Evolutionary conservation across 768 basidiomycete species (phyloP).

Genomic region (Psilocybe tampanensis): DNA sequence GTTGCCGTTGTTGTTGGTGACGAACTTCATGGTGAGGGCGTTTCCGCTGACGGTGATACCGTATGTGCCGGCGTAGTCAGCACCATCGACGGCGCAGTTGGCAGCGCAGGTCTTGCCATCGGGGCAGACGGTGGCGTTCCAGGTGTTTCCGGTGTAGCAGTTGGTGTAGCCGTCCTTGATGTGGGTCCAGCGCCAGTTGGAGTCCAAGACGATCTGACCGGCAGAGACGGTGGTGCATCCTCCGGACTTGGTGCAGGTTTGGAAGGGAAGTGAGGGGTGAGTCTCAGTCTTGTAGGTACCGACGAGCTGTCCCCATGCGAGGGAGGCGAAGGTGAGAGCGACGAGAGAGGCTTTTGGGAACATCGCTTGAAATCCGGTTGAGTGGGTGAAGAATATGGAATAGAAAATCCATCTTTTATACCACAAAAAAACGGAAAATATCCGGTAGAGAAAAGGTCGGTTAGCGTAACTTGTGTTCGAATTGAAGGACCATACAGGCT

Average conservation of each 20-base stretch:
- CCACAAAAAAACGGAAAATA: not conserved
- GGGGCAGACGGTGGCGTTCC: conserved; percentile 38
- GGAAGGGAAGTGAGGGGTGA: conserved; percentile 41
- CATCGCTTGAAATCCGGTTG: conserved; percentile 1
- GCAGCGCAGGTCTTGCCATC: conserved; percentile 39
- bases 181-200: conserved; percentile 48
- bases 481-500: not conserved
- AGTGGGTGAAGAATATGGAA: not conserved
- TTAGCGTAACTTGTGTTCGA: not conserved
- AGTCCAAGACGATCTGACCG: conserved; percentile 39
- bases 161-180: conserved; percentile 25
- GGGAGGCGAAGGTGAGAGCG: conserved; percentile 28
- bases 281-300: conserved; percentile 43
- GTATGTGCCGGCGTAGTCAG: conserved; percentile 33
- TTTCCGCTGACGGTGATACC: conserved; percentile 36
- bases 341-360: conserved; percentile 27
- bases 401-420: not conserved
- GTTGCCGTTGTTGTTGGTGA: conserved; percentile 26
- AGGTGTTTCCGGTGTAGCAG: conserved; percentile 32
- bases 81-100: conserved; percentile 32
- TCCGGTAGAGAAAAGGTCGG: not conserved
- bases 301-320: conserved; percentile 43
- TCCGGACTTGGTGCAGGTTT: conserved; percentile 40
- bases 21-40: conserved; percentile 40
- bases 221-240: conserved; percentile 27